Conservation (phyloP, 495 filamentous ascomycete species). For the Penicillium daleae region DNA sequence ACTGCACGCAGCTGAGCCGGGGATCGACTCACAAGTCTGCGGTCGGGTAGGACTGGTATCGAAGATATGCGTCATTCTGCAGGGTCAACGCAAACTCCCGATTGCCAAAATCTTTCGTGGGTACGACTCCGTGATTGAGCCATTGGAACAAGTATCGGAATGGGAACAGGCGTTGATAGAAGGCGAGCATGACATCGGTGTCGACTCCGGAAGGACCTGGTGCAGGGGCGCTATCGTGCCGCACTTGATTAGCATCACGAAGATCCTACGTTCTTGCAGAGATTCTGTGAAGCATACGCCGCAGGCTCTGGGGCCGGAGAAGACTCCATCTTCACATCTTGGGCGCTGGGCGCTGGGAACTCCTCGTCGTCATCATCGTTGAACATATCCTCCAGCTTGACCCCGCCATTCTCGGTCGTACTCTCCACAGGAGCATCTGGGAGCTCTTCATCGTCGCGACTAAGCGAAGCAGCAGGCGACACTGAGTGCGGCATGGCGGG, state of each 20-base stretch:
- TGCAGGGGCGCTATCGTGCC: slow-evolving; percentile 24
- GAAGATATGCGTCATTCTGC: slow-evolving; percentile 84
- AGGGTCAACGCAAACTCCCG: slow-evolving; percentile 95
- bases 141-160: slow-evolving; percentile 96
- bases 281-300: slow-evolving; percentile 36
- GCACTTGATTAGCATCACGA: neutral
- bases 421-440: slow-evolving; percentile 42
- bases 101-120: slow-evolving; percentile 84
- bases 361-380: slow-evolving; percentile 79
- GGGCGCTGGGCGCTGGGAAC: slow-evolving; percentile 62
- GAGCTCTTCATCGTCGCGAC: slow-evolving; percentile 42
- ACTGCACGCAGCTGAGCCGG: neutral
- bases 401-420: slow-evolving; percentile 42
- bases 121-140: slow-evolving; percentile 90
- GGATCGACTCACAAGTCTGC: slow-evolving; percentile 70
- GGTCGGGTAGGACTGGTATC: slow-evolving; percentile 88
- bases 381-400: slow-evolving; percentile 82
- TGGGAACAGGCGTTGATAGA: slow-evolving; percentile 95
- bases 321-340: slow-evolving; percentile 47
- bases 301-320: slow-evolving; percentile 46
- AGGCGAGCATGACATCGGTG: slow-evolving; percentile 81
- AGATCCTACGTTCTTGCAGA: too few species aligned
- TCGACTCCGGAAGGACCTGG: slow-evolving; percentile 58
- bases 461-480: slow-evolving; percentile 39
- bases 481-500: slow-evolving; percentile 58